Percentiles rank a stretch among this genome's conserved stretches.
Evolutionary conservation across 1,139 yeast genomes (phyloP).

Genomic region (Geotrichum klebahnii): DNA sequence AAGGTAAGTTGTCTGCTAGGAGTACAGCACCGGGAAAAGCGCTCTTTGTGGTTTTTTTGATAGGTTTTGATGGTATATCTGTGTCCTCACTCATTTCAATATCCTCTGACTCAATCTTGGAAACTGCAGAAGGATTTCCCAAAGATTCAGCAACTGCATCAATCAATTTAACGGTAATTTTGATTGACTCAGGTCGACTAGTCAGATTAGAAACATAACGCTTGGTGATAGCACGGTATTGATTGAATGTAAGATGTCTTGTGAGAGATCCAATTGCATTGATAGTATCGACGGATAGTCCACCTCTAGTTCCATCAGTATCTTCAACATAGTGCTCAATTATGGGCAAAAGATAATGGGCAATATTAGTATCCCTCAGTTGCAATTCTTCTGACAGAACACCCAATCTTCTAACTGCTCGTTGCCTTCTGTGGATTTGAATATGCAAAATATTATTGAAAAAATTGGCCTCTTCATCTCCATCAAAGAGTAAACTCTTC

Average conservation of each 20-base stretch:
- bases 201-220: conserved; percentile 62
- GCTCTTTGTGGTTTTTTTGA: conserved; percentile 12
- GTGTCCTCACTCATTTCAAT: conserved; percentile 31
- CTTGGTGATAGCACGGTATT: conserved; percentile 67
- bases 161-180: conserved; percentile 58
- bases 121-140: conserved; percentile 18
- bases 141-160: conserved; percentile 62
- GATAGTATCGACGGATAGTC: conserved; percentile 70
- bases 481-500: conserved; percentile 55
- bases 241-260: conserved; percentile 67
- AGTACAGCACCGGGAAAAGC: conserved; percentile 25
- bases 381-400: conserved; percentile 38
- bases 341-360: conserved; percentile 80
- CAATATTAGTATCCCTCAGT: conserved; percentile 56
- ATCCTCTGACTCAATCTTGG: conserved; percentile 15
- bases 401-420: conserved; percentile 66
- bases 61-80: background rate
- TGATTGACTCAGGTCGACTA: conserved; percentile 50
- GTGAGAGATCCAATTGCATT: conserved; percentile 59
- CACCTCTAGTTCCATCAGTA: conserved; percentile 59
- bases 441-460: conserved; percentile 77
- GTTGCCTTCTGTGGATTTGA: conserved; percentile 79
- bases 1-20: conserved; percentile 36
- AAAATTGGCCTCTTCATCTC: conserved; percentile 82
- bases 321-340: conserved; percentile 63